Conservation (phyloP, 2,329 filamentous ascomycete species). For the Diplodia intermedia region DNA sequence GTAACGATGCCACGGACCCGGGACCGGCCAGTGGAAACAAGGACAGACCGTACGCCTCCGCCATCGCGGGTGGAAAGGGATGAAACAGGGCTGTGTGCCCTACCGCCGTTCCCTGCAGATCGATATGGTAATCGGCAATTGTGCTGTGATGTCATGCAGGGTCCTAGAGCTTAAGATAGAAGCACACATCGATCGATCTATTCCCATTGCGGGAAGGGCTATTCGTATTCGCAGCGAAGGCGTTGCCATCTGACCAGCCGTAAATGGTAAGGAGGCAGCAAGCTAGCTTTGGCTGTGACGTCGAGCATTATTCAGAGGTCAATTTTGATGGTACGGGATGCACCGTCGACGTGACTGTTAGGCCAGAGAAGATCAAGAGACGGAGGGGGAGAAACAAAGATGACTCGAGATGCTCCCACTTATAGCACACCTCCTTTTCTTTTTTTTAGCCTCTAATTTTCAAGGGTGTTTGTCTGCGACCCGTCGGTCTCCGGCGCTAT, state of each 20-base stretch:
- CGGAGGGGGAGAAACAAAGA: background rate
- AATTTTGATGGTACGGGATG: background rate
- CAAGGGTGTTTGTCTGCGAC: background rate
- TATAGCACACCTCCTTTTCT: background rate
- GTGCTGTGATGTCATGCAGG: conserved; percentile 6
- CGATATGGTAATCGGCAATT: background rate
- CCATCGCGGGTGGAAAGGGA: background rate
- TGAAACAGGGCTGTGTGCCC: conserved; percentile 24
- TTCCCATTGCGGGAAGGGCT: background rate
- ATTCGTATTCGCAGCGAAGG: background rate
- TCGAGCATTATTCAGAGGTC: too few species aligned
- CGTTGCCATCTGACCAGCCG: background rate
- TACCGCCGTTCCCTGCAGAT: conserved; percentile 2
- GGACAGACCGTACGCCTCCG: background rate
- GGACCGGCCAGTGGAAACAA: background rate
- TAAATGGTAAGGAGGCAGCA: background rate
- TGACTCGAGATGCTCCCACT: too few species aligned
- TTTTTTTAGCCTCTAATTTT: background rate
- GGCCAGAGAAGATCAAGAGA: background rate
- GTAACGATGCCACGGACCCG: background rate
- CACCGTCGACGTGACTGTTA: too few species aligned
- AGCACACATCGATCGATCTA: background rate
- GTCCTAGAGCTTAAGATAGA: conserved; percentile 8
- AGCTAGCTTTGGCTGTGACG: too few species aligned
- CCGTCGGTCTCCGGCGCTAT: background rate